Percentiles rank a stretch among this genome's conserved stretches.
Evolutionary conservation across 1,139 yeast genomes (phyloP).

Genomic region (Meyerozyma guilliermondii): DNA sequence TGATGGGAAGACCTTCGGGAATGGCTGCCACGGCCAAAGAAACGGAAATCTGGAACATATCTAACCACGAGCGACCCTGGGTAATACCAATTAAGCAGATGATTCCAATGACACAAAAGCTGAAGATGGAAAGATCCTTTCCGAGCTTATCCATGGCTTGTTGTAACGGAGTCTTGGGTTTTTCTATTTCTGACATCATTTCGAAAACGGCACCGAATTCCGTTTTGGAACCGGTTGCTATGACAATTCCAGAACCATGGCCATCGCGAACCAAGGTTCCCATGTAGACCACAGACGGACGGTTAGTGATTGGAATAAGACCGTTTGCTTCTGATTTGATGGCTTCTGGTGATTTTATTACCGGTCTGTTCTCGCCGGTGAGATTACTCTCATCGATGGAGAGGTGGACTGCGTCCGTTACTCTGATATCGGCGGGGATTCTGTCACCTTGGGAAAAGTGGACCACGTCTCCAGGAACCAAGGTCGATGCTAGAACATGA

Average conservation of each 20-base stretch:
- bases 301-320: conserved; percentile 51
- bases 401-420: conserved; percentile 71
- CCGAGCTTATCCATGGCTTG: conserved; percentile 93
- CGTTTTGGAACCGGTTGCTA: conserved; percentile 81
- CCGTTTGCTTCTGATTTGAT: conserved; percentile 18
- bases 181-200: conserved; percentile 91
- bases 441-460: conserved; percentile 88
- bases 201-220: conserved; percentile 86
- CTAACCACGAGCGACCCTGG: conserved; percentile 92
- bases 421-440: conserved; percentile 88
- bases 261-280: conserved; percentile 95
- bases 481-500: conserved; percentile 73
- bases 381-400: conserved; percentile 86
- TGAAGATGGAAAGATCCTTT: conserved; percentile 74
- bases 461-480: conserved; percentile 94
- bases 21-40: conserved; percentile 97
- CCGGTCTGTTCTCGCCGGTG: conserved; percentile 92
- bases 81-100: conserved; percentile 82
- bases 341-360: conserved; percentile 48
- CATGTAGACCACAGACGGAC: conserved; percentile 83
- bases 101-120: conserved; percentile 79
- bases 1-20: conserved; percentile 95
- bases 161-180: conserved; percentile 95
- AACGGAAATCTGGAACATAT: conserved; percentile 95
- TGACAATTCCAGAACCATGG: conserved; percentile 87